phyloP scores from a whole-genome alignment of 208 protist species.

The Blechomonas ayalai region DNA sequence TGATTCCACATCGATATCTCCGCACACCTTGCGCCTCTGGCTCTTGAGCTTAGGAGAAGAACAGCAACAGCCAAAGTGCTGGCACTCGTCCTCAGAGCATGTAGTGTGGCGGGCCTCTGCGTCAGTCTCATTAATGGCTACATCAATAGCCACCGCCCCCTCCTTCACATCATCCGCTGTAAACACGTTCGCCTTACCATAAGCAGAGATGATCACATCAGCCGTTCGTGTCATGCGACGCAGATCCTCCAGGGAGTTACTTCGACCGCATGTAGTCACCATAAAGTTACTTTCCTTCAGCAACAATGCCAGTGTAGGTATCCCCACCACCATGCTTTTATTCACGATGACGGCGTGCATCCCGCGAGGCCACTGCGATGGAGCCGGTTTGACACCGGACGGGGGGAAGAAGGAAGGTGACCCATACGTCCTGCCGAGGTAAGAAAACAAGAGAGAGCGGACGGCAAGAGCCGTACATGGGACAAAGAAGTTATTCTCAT shows the following conservation, averaged over 20 bases:
- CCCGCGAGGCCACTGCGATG: slow-evolving; percentile 5
- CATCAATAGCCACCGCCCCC: slow-evolving; percentile 94
- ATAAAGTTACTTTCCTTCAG: slow-evolving; percentile 71
- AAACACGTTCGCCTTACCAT: slow-evolving; percentile 83
- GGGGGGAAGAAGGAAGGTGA: neutral
- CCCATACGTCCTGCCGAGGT: slow-evolving; percentile 15
- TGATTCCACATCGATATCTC: slow-evolving; percentile 80
- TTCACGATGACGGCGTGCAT: slow-evolving; percentile 91
- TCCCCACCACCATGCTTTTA: slow-evolving; percentile 90
- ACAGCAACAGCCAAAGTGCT: too few species aligned
- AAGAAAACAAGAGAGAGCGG: slow-evolving; percentile 46
- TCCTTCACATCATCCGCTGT: slow-evolving; percentile 73
- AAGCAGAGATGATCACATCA: slow-evolving; percentile 91
- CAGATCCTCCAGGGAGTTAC: slow-evolving; percentile 58
- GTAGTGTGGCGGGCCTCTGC: neutral
- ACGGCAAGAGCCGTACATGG: slow-evolving; percentile 57
- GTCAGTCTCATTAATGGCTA: slow-evolving; percentile 90
- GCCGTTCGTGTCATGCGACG: slow-evolving; percentile 36
- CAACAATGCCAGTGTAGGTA: slow-evolving; percentile 88
- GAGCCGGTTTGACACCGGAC: neutral
- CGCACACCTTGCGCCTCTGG: slow-evolving; percentile 32
- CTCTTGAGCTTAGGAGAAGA: too few species aligned
- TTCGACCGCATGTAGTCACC: slow-evolving; percentile 90
- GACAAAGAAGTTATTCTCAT: slow-evolving; percentile 53
- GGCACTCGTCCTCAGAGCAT: too few species aligned